These are phyloP conservation scores for Rhodotorula diobovata DNA, from an alignment of 768 basidiomycete genomes.

Conservation along the genomic window DNA sequence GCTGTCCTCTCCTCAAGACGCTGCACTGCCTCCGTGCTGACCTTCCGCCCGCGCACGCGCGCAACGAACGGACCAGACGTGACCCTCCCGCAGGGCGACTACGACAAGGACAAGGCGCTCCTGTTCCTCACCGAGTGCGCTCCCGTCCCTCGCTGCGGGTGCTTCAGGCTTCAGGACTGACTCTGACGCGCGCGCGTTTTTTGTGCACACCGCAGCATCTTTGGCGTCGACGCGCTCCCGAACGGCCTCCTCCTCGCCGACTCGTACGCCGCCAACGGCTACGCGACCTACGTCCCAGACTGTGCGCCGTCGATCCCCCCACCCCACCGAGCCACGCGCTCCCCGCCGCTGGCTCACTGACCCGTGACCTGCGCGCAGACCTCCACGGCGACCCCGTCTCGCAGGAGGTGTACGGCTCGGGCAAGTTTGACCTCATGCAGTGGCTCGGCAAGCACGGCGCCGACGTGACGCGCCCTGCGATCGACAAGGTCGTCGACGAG, in stretches of 20 bases:
- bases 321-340: background rate
- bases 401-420: conserved; percentile 38
- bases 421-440: conserved; percentile 50
- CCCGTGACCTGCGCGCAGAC: conserved; percentile 4
- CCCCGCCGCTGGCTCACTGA: background rate
- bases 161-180: background rate
- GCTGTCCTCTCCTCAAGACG: background rate
- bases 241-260: conserved; percentile 41
- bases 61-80: too few relatives aligned
- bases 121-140: conserved; percentile 54
- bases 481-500: conserved; percentile 59
- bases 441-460: conserved; percentile 54
- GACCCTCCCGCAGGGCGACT: conserved; percentile 53
- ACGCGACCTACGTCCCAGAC: conserved; percentile 38
- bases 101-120: conserved; percentile 56
- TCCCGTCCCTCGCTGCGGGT: background rate
- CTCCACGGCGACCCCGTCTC: conserved; percentile 49
- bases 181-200: background rate
- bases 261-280: conserved; percentile 40
- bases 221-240: conserved; percentile 21
- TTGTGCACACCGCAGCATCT: conserved; percentile 36
- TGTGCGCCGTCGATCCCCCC: background rate
- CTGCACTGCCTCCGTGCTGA: too few relatives aligned
- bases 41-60: background rate
- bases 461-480: conserved; percentile 51